Evolutionary conservation across 2,329 filamentous ascomycete genomes (phyloP).

Genomic region (Botrytis fragariae): DNA sequence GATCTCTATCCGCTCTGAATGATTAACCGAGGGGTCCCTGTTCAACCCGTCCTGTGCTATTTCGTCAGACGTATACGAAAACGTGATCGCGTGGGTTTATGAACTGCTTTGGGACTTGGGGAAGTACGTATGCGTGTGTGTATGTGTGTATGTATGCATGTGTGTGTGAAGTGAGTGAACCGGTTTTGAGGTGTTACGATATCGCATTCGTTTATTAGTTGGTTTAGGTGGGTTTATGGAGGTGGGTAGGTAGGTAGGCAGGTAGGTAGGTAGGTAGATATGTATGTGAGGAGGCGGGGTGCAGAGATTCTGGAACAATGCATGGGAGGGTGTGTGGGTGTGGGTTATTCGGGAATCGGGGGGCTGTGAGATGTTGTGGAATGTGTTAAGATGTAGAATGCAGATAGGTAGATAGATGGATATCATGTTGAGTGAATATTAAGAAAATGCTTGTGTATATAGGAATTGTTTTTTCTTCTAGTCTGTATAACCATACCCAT

Average conservation of each 20-base stretch:
- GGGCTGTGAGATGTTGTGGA: background rate
- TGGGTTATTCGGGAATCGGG: too few relatives aligned
- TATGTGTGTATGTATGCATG: too few relatives aligned
- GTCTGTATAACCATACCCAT: background rate
- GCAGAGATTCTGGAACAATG: background rate
- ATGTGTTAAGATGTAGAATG: too few relatives aligned
- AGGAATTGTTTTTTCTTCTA: too few relatives aligned
- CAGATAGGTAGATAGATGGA: too few relatives aligned
- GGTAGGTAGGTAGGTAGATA: background rate
- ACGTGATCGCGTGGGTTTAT: background rate
- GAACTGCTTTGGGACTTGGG: background rate
- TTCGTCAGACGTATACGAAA: background rate
- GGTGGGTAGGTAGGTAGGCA: background rate
- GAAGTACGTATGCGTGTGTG: background rate
- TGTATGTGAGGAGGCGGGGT: background rate
- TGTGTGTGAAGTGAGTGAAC: background rate
- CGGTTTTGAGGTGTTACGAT: background rate
- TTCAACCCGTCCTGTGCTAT: background rate
- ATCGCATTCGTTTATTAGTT: background rate
- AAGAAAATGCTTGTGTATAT: too few relatives aligned
- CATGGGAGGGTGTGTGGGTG: background rate
- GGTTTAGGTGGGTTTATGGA: background rate
- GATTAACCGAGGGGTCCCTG: background rate
- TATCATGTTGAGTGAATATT: too few relatives aligned
- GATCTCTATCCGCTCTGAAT: fast-evolving